A percentile compares a stretch with the other conserved stretches of the same genome.
Evolutionary conservation across 345 rosid species (phyloP).

Genomic region (Capsella bursapastoris): DNA sequence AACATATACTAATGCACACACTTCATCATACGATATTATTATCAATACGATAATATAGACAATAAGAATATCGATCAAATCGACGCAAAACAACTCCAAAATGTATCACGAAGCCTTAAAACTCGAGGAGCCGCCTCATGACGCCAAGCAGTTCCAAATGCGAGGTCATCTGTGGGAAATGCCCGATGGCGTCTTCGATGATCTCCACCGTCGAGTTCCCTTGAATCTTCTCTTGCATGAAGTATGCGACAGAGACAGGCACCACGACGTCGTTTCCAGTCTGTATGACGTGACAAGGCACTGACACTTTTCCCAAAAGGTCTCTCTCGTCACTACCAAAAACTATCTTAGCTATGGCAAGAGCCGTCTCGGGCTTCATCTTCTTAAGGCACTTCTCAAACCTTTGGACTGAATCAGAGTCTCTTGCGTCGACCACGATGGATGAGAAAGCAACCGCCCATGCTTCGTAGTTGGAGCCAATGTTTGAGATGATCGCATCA

Average conservation of each 20-base stretch:
- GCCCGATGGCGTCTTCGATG: slow-evolving; percentile 54
- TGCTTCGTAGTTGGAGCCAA: slow-evolving; percentile 54
- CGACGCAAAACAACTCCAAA: background rate
- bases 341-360: slow-evolving; percentile 63
- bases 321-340: slow-evolving; percentile 65
- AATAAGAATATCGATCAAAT: background rate
- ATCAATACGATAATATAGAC: slow-evolving; percentile 12
- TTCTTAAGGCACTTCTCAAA: slow-evolving; percentile 45
- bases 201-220: slow-evolving; percentile 64
- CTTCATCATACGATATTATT: background rate
- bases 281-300: slow-evolving; percentile 67
- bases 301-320: slow-evolving; percentile 50
- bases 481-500: slow-evolving; percentile 49
- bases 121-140: slow-evolving; percentile 50
- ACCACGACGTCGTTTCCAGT: slow-evolving; percentile 53
- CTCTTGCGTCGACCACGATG: slow-evolving; percentile 49
- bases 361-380: slow-evolving; percentile 65
- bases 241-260: slow-evolving; percentile 62
- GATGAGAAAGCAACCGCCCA: slow-evolving; percentile 61
- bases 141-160: slow-evolving; percentile 55
- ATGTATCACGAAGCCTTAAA: slow-evolving; percentile 21
- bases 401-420: slow-evolving; percentile 47
- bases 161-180: slow-evolving; percentile 79
- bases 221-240: slow-evolving; percentile 65
- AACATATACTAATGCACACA: slow-evolving; percentile 18